phyloP scores from a whole-genome alignment of 441 rosid genomes.

The Metrosideros polymorpha region DNA sequence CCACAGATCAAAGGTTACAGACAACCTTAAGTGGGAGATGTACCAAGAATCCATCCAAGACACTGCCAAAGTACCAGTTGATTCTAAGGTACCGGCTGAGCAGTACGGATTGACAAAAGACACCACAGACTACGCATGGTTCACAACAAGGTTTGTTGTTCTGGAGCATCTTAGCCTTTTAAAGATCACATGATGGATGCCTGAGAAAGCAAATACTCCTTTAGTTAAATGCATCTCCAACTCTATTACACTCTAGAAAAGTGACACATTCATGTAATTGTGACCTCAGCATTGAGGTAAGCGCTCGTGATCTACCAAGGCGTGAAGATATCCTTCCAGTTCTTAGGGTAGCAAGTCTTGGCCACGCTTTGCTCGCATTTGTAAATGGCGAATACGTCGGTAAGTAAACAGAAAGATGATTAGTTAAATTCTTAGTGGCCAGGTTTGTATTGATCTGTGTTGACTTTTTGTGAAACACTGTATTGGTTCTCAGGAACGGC shows the following conservation, averaged over 20 bases:
- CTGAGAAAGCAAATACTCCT: not conserved
- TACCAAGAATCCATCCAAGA: not conserved
- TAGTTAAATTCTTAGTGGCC: not conserved
- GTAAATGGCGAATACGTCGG: constrained; percentile 74
- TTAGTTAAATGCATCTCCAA: not conserved
- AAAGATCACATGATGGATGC: not conserved
- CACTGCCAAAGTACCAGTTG: constrained; percentile 1
- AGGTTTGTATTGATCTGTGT: not conserved
- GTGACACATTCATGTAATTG: not conserved
- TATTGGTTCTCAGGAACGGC: constrained; percentile 28
- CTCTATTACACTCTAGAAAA: not conserved
- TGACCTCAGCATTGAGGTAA: constrained; percentile 39
- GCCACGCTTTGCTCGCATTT: constrained; percentile 62
- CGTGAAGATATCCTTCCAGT: constrained; percentile 30
- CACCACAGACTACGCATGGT: constrained; percentile 72
- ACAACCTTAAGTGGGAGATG: constrained; percentile 3
- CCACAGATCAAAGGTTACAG: constrained; percentile 18
- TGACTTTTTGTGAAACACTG: not conserved
- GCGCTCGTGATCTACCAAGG: constrained; percentile 31
- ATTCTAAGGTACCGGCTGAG: constrained; percentile 16
- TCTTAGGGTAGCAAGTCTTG: constrained; percentile 72
- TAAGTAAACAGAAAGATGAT: constrained; percentile 7
- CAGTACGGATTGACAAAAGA: constrained; percentile 55
- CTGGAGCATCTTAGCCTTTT: not conserved
- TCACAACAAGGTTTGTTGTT: constrained; percentile 38